Evolutionary conservation across 257 asterid species (phyloP), one percentile per base, ranked within the genome.

Genomic region (Capsicum pubescens): DNA sequence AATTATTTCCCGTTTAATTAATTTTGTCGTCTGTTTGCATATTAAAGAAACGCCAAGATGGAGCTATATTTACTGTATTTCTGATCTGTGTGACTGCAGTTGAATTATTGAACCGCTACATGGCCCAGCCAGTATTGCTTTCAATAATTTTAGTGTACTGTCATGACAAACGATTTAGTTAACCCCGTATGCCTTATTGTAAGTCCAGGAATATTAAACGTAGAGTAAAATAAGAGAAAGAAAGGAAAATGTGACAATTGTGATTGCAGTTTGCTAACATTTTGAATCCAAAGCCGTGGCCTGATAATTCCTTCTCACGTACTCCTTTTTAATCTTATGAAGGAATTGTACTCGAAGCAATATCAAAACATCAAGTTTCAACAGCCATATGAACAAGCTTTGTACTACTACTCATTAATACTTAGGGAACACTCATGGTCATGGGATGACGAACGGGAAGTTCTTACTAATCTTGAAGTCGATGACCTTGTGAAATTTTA

Each of bases 371-470:
- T 93, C 89, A 97, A 91, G 92, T 93, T 93, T 89, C 94, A 92
- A 85, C 99, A 95, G 91, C 99, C 99, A 83, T 95, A 97, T 85
- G 95, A 95, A 85, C 98, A 93, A 89, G 99, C 97, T 54, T 90
- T 97, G 93, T 87, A 90, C 88, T 85, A 93, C 83, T 91, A 97
- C 87, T 91, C 98, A 54, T 86, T 95, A 85, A 87, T 95, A 85
- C 91, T 97, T 54, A 89, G 90, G 81, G 97, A 93, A 87, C 95
- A 92, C 89, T 66, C 91, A 82, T 89, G 94, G 94, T 94, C 97
- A 0, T 97, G 95, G 97, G 84, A 82, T 57, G 98, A 97, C 88
- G 91, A 90, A 87, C 90, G 92, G 56, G 97, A 93, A 89, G 93
- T 91, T 83, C 93, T 97, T 80, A 95, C 93, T 55, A 89, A 84